Conservation (phyloP, 2,329 filamentous ascomycete species). For the Fusarium burgessii region DNA sequence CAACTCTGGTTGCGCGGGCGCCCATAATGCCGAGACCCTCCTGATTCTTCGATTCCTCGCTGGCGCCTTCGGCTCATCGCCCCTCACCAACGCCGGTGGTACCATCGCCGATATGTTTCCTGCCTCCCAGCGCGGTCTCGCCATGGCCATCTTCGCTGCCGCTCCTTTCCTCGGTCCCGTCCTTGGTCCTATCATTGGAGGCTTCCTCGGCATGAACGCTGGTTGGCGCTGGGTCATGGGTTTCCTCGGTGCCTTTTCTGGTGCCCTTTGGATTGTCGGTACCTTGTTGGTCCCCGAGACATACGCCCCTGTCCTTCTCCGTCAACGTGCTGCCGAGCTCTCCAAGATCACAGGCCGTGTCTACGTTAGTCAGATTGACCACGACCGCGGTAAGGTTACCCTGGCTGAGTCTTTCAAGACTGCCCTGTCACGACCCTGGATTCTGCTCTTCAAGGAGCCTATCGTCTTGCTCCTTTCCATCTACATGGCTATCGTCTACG, state of each 20-base stretch:
- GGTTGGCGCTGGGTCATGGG: slow-evolving; percentile 89
- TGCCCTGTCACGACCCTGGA: slow-evolving; percentile 68
- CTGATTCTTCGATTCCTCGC: slow-evolving; percentile 79
- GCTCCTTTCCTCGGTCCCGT: slow-evolving; percentile 81
- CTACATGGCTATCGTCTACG: slow-evolving; percentile 85
- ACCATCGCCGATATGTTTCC: slow-evolving; percentile 82
- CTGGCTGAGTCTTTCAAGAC: slow-evolving; percentile 68
- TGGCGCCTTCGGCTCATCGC: slow-evolving; percentile 82
- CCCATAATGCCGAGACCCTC: slow-evolving; percentile 77
- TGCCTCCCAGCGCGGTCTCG: slow-evolving; percentile 81
- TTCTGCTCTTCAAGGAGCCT: slow-evolving; percentile 68
- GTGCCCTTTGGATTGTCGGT: slow-evolving; percentile 75
- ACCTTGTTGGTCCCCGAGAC: slow-evolving; percentile 87
- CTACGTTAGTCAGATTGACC: slow-evolving; percentile 34
- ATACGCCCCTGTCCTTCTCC: slow-evolving; percentile 80
- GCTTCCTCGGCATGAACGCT: slow-evolving; percentile 73
- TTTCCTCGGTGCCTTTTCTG: slow-evolving; percentile 79
- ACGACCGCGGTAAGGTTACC: slow-evolving; percentile 49
- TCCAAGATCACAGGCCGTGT: slow-evolving; percentile 37
- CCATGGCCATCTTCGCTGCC: slow-evolving; percentile 84
- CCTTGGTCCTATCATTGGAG: slow-evolving; percentile 64
- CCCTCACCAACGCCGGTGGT: slow-evolving; percentile 56
- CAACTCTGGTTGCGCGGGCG: slow-evolving; percentile 79
- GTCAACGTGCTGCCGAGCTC: slow-evolving; percentile 32
- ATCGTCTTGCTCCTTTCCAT: slow-evolving; percentile 84